A percentile compares a stretch with the other conserved stretches of the same genome.
These are phyloP conservation scores for Starmerella kuoi DNA, from an alignment of 805 yeast genomes.

Conservation along the genomic window DNA sequence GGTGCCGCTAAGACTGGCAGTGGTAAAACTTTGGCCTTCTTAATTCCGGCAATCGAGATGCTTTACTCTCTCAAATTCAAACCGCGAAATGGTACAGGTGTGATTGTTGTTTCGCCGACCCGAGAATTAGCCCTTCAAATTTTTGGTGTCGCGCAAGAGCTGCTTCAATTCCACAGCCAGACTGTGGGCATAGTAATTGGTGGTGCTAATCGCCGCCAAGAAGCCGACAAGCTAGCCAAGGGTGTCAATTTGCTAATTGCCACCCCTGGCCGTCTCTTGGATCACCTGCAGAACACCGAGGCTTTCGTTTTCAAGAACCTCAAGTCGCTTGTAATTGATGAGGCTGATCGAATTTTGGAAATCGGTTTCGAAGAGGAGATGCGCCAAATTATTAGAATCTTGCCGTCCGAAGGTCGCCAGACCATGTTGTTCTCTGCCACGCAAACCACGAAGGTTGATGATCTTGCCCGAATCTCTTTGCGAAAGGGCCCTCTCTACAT, in stretches of 20 bases:
- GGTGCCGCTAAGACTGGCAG: slow-evolving; percentile 99
- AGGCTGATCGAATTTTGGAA: slow-evolving; percentile 95
- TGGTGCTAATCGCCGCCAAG: slow-evolving; percentile 95
- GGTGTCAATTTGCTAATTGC: slow-evolving; percentile 93
- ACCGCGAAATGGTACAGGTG: slow-evolving; percentile 98
- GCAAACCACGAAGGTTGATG: slow-evolving; percentile 97
- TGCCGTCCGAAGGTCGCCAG: slow-evolving; percentile 89
- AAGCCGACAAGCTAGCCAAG: slow-evolving; percentile 83
- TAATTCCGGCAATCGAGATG: slow-evolving; percentile 90
- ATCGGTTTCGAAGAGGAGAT: slow-evolving; percentile 98
- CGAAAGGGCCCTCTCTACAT: slow-evolving; percentile 89
- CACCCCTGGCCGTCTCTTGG: slow-evolving; percentile 93
- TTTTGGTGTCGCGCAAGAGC: slow-evolving; percentile 92
- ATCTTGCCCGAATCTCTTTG: slow-evolving; percentile 89
- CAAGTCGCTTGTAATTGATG: slow-evolving; percentile 89
- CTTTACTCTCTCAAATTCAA: slow-evolving; percentile 82
- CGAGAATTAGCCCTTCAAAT: slow-evolving; percentile 96
- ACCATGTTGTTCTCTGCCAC: slow-evolving; percentile 98
- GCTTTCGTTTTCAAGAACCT: slow-evolving; percentile 91
- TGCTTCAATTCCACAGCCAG: slow-evolving; percentile 81
- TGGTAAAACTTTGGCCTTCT: slow-evolving; percentile 92
- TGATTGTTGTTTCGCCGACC: slow-evolving; percentile 89
- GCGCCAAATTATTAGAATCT: slow-evolving; percentile 87
- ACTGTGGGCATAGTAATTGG: slow-evolving; percentile 96
- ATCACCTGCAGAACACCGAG: slow-evolving; percentile 88